Conservation (phyloP, 352 stramenopile species). For the Phytophthora sp. region DNA sequence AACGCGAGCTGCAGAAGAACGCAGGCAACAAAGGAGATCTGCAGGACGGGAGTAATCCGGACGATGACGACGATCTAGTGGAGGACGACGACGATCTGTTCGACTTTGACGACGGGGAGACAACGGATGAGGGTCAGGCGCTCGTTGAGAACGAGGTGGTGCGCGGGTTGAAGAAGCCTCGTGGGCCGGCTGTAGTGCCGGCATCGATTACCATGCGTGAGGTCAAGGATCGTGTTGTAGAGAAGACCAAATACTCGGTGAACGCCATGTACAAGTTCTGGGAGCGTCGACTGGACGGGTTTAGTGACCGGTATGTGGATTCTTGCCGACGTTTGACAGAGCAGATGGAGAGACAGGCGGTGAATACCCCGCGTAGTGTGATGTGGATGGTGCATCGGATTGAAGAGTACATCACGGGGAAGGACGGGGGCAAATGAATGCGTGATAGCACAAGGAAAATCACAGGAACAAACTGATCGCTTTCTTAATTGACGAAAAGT, state of each 20-base stretch:
- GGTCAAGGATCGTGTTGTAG: conserved; percentile 37
- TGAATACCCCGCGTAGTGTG: conserved; percentile 49
- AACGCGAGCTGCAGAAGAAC: conserved; percentile 51
- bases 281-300: conserved; percentile 66
- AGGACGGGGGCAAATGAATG: conserved; percentile 35
- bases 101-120: conserved; percentile 41
- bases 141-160: conserved; percentile 61
- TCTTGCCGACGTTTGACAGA: conserved; percentile 61
- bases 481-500: too few relatives aligned
- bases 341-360: conserved; percentile 73
- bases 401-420: conserved; percentile 43
- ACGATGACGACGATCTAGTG: conserved; percentile 38
- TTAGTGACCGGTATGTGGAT: conserved; percentile 72
- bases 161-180: conserved; percentile 45
- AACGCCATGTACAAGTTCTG: conserved; percentile 77
- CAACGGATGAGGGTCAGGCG: conserved; percentile 43
- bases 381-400: conserved; percentile 59
- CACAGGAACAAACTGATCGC: too few relatives aligned
- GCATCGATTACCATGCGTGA: conserved; percentile 56
- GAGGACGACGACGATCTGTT: conserved; percentile 48
- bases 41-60: conserved; percentile 44
- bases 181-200: conserved; percentile 48
- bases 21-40: conserved; percentile 37
- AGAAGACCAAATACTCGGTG: conserved; percentile 59
- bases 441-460: too few relatives aligned